Evolutionary conservation across 2,329 filamentous ascomycete species (phyloP).

Genomic region (Epichloe baconii): DNA sequence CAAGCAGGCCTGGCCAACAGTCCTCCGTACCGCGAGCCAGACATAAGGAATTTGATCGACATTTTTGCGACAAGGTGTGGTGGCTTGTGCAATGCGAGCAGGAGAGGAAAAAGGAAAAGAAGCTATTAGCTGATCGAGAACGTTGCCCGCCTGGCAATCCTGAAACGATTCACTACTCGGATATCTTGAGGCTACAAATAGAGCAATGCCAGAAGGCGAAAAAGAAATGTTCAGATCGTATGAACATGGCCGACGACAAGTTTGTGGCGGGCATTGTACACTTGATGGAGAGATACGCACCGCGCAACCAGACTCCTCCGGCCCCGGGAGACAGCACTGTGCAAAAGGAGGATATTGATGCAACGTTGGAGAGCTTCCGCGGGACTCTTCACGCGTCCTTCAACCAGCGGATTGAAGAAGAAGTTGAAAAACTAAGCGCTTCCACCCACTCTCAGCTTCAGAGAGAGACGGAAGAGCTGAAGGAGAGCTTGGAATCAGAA

Average conservation of each 20-base stretch:
- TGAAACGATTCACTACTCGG: slow-evolving; percentile 12
- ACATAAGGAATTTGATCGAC: slow-evolving; percentile 9
- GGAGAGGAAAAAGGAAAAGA: slow-evolving; percentile 10
- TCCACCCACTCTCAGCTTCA: slow-evolving; percentile 1
- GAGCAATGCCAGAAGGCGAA: slow-evolving; percentile 6
- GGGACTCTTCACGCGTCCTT: neutral
- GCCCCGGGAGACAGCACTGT: neutral
- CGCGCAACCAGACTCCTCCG: neutral
- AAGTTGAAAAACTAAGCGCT: neutral
- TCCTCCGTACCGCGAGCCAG: neutral
- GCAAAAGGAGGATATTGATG: slow-evolving; percentile 1
- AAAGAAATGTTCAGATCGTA: slow-evolving; percentile 2
- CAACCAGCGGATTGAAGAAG: neutral
- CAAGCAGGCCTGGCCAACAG: neutral
- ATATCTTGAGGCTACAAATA: slow-evolving; percentile 10
- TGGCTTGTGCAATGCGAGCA: slow-evolving; percentile 9
- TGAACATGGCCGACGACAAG: slow-evolving; percentile 6
- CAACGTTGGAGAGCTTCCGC: neutral
- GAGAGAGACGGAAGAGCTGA: slow-evolving; percentile 2
- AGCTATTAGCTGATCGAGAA: slow-evolving; percentile 7
- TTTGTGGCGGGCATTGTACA: neutral
- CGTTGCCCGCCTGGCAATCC: slow-evolving; percentile 7
- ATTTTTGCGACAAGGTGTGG: slow-evolving; percentile 12
- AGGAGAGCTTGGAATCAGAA: slow-evolving; percentile 2
- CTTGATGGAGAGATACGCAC: slow-evolving; percentile 1